These are phyloP conservation scores for Mycosphaerella sp. DNA, from an alignment of 2,329 filamentous ascomycete genomes.

Conservation along the genomic window DNA sequence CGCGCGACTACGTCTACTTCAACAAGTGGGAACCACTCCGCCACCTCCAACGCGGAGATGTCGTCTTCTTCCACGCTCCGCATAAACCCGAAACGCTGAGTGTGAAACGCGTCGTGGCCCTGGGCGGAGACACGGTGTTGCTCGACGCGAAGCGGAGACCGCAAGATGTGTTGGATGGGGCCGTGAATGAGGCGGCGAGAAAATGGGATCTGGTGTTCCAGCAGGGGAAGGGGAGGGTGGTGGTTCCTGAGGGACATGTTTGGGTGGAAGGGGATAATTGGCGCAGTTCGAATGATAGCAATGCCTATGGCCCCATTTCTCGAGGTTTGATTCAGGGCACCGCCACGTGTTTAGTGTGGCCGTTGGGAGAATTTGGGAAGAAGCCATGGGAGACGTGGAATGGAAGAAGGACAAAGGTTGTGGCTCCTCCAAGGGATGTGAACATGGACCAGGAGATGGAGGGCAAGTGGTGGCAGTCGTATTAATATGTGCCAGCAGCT, in stretches of 20 bases:
- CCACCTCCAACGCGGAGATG: slow-evolving; percentile 39
- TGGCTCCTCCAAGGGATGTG: slow-evolving; percentile 26
- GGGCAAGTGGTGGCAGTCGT: slow-evolving; percentile 10
- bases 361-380: slow-evolving; percentile 53
- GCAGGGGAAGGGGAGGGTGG: slow-evolving; percentile 37
- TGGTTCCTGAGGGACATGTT: slow-evolving; percentile 75
- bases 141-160: slow-evolving; percentile 45
- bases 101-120: slow-evolving; percentile 76
- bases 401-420: slow-evolving; percentile 39
- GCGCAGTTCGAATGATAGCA: slow-evolving; percentile 71
- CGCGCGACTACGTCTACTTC: slow-evolving; percentile 37
- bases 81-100: slow-evolving; percentile 60
- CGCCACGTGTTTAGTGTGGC: slow-evolving; percentile 67
- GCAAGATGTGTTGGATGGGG: slow-evolving; percentile 34
- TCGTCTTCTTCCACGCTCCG: slow-evolving; percentile 49
- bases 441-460: slow-evolving; percentile 6
- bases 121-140: slow-evolving; percentile 71
- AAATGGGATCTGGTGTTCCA: slow-evolving; percentile 26
- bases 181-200: slow-evolving; percentile 23
- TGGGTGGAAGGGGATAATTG: slow-evolving; percentile 93
- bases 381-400: slow-evolving; percentile 51
- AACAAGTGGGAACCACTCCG: slow-evolving; percentile 26
- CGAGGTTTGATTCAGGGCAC: slow-evolving; percentile 68
- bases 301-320: slow-evolving; percentile 70
- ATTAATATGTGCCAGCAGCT: slow-evolving; percentile 1